phyloP scores from a whole-genome alignment of 2,329 filamentous ascomycete species.

The Nemania diffusa region DNA sequence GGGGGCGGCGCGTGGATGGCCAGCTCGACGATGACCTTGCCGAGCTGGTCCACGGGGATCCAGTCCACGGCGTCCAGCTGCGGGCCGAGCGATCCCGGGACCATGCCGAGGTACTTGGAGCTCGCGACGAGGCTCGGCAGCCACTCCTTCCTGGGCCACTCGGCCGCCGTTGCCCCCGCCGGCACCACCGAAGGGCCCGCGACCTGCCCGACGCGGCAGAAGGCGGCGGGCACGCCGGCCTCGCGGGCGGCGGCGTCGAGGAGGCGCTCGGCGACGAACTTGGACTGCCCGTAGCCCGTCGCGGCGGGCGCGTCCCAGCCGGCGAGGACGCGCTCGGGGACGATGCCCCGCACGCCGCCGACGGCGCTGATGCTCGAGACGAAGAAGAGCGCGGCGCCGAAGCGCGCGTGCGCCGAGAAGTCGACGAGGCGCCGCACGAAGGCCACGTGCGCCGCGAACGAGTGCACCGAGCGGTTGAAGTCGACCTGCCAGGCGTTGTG shows the following conservation, averaged over 20 bases:
- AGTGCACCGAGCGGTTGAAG: constrained; percentile 40
- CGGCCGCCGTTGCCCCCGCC: constrained; percentile 24
- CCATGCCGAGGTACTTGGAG: constrained; percentile 37
- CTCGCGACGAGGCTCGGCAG: constrained; percentile 43
- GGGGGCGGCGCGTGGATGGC: constrained; percentile 1
- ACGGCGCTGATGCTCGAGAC: constrained; percentile 38
- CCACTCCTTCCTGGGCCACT: constrained; percentile 41
- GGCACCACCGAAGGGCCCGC: too few species aligned
- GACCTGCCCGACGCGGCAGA: constrained; percentile 41
- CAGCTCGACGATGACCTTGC: constrained; percentile 36
- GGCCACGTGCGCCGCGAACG: constrained; percentile 32
- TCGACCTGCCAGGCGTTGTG: constrained; percentile 41
- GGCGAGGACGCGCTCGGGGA: constrained; percentile 30
- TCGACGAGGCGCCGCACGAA: constrained; percentile 29
- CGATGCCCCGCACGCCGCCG: constrained; percentile 2
- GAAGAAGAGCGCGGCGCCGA: constrained; percentile 39
- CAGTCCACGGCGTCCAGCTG: constrained; percentile 34
- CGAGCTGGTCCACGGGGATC: constrained; percentile 38
- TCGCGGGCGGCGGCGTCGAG: constrained; percentile 37
- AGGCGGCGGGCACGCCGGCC: constrained; percentile 26
- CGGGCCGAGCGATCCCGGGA: constrained; percentile 38
- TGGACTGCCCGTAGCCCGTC: constrained; percentile 39
- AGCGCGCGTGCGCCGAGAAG: constrained; percentile 36
- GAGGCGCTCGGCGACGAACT: constrained; percentile 41
- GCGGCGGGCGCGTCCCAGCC: constrained; percentile 30